Base-by-base conservation (phyloP, 495 filamentous ascomycete species). In the Cercophora scortea region DNA sequence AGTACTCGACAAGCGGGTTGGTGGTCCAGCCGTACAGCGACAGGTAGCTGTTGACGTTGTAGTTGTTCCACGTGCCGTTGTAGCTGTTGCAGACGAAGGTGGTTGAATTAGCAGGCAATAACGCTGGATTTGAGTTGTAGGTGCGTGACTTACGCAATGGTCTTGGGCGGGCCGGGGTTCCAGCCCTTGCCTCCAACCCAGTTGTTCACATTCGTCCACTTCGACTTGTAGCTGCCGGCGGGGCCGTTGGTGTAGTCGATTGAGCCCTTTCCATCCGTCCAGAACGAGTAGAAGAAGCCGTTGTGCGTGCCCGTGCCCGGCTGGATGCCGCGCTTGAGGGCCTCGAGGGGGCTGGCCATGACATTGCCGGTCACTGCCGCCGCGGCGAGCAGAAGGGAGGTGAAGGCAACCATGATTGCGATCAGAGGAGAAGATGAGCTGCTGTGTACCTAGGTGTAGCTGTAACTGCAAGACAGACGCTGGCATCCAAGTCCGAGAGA, bases 171-270 rank as follows among this genome's bases (percentile, higher is more conserved):
- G 47, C 81, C 80, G 11, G 79, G 73, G 50, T 70, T 72, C 81
- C 80, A 84, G 18, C 81, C 81, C 69, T 82, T 83, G 43, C 83
- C 83, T 19, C 73, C 79, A 49, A 82, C 79, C 53, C 82, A 84
- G 68, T 83, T 81, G 43, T 77, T 78, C 48, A 68, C 68, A 52
- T 73, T 71, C 16, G 59, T 65, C 80, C 80, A 85, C 13, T 49
- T 72, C 10, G 79, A 70, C 50, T 63, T 72, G 69, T 84, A 85
- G 47, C 69, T 61, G n/a, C 81, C 80, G 17, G 61, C 72, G 16
- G 66, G 58, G 40, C 74, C 75, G 57, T 83, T 83, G 63, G 72
- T 79, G 63, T 83, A 85, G 38, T 62, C 69, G 6, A 83, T 73
- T 52, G 62, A 64, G 7, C 68, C 72, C 41, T 66, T 71, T 5